Percentiles rank a stretch among this genome's conserved stretches.
phyloP scores from a whole-genome alignment of 352 stramenopile species.

The Phytophthora colocasiae region DNA sequence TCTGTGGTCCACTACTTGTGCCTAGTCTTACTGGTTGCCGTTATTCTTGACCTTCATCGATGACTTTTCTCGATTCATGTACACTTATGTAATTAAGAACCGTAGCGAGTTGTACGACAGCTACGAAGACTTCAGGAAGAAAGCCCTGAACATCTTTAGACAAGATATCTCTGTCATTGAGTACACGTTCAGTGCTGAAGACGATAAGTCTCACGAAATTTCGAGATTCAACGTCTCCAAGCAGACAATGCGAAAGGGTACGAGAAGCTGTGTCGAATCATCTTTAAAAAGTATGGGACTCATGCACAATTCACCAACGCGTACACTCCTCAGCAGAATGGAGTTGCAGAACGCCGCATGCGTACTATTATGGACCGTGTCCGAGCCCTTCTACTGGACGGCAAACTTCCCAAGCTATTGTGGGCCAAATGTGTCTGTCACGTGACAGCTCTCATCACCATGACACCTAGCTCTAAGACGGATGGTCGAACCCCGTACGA shows the following conservation, averaged over 20 bases:
- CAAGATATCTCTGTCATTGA: no score
- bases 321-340: slow-evolving; percentile 24
- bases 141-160: no score
- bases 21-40: not conserved
- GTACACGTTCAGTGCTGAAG: no score
- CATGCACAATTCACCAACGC: slow-evolving; percentile 22
- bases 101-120: slow-evolving; percentile 19
- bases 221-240: not conserved
- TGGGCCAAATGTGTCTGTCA: no score
- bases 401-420: no score
- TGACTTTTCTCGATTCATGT: slow-evolving; percentile 28
- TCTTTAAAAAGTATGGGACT: slow-evolving; percentile 10
- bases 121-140: slow-evolving; percentile 4
- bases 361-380: slow-evolving; percentile 19
- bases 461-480: no score
- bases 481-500: no score
- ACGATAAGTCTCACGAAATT: no score
- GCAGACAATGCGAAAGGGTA: slow-evolving; percentile 16
- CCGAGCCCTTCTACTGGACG: slow-evolving; percentile 5
- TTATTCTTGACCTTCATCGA: slow-evolving; percentile 35
- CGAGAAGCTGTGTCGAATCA: slow-evolving; percentile 13
- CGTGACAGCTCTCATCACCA: no score
- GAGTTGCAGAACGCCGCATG: slow-evolving; percentile 22
- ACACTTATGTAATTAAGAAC: slow-evolving; percentile 15
- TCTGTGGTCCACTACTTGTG: no score